These are phyloP conservation scores for Crotalaria pallida DNA, from an alignment of 306 rosid species.

Conservation along the genomic window DNA sequence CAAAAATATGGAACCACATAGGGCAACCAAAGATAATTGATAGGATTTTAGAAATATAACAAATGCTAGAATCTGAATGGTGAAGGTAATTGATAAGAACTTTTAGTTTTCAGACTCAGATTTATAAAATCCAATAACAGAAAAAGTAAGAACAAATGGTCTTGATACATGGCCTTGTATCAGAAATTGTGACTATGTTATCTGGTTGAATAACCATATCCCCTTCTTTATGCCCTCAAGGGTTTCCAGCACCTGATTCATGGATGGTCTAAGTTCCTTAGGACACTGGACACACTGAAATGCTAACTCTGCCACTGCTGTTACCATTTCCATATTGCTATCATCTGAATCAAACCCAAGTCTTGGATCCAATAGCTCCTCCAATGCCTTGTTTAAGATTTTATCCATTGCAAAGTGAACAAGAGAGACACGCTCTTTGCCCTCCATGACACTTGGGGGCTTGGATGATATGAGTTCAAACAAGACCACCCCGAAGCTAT, in stretches of 20 bases:
- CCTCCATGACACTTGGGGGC: not conserved
- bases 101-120: too few species aligned
- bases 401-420: constrained; percentile 35
- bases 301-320: constrained; percentile 55
- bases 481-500: constrained; percentile 64
- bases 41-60: too few species aligned
- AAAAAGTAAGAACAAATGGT: too few species aligned
- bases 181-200: not conserved
- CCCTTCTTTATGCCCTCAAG: constrained; percentile 32
- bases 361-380: constrained; percentile 42
- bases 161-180: too few species aligned
- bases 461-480: constrained; percentile 56
- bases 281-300: constrained; percentile 54
- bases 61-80: too few species aligned
- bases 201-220: constrained; percentile 12
- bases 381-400: constrained; percentile 36
- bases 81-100: too few species aligned
- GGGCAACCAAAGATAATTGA: too few species aligned
- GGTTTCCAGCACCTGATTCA: constrained; percentile 38
- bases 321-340: constrained; percentile 19
- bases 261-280: constrained; percentile 52
- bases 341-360: constrained; percentile 37
- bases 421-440: not conserved
- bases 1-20: too few species aligned
- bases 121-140: too few species aligned